A percentile compares a stretch with the other conserved stretches of the same genome.
phyloP scores from a whole-genome alignment of 2,329 filamentous ascomycete genomes.

The Cordyceps tenuipes region DNA sequence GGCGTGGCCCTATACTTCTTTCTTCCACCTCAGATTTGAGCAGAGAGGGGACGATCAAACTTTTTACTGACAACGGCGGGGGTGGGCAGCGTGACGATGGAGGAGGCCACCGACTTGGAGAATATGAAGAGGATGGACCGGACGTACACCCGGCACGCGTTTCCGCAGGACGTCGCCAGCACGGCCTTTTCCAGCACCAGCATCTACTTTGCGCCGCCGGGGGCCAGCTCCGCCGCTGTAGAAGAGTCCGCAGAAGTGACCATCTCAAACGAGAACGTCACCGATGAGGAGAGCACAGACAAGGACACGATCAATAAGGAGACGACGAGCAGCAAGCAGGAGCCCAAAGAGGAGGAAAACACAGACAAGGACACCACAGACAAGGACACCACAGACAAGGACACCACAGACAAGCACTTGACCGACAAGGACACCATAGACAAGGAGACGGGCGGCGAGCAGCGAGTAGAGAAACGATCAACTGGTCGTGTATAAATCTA shows the following conservation, averaged over 20 bases:
- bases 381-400: no score
- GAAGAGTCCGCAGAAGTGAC: no score
- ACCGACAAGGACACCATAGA: no score
- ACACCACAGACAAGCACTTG: no score
- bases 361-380: no score
- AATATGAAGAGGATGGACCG: constrained; percentile 26
- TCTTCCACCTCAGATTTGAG: neutral
- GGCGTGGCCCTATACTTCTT: neutral
- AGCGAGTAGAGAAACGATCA: neutral
- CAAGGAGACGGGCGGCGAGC: neutral
- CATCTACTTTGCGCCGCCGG: constrained; percentile 28
- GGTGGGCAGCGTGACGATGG: neutral
- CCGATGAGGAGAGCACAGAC: no score
- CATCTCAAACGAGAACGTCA: no score
- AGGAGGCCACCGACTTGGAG: constrained; percentile 19
- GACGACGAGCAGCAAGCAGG: no score
- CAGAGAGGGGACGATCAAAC: no score
- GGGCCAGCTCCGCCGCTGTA: neutral
- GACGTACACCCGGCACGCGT: constrained; percentile 23
- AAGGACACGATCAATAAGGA: no score
- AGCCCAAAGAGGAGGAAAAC: no score
- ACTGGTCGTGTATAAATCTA: constrained; percentile 7
- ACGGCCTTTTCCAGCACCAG: constrained; percentile 32
- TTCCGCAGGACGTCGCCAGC: constrained; percentile 29
- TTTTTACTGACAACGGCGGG: no score